These are phyloP conservation scores for Cudoniella acicularis DNA, from an alignment of 495 filamentous ascomycete species.

Conservation along the genomic window DNA sequence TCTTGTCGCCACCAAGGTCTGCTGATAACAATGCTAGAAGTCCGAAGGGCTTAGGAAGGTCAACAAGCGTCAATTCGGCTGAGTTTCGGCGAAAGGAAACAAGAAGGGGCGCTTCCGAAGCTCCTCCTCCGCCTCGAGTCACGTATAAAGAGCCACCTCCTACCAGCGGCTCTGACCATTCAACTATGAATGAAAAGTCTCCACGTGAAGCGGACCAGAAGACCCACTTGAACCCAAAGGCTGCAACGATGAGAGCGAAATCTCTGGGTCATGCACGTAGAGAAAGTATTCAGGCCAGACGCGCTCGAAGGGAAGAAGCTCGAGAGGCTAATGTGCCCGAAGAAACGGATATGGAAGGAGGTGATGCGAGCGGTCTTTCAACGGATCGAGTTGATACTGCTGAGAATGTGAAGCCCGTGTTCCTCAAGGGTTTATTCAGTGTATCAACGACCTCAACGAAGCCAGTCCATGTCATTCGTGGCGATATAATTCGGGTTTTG, in stretches of 20 bases:
- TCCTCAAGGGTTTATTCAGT: constrained; percentile 95
- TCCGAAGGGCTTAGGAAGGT: constrained; percentile 66
- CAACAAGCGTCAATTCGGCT: constrained; percentile 81
- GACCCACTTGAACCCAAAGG: constrained; percentile 39
- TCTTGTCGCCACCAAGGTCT: constrained; percentile 65
- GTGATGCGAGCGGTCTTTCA: constrained; percentile 48
- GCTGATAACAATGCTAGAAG: constrained; percentile 54
- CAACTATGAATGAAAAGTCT: constrained; percentile 44
- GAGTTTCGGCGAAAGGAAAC: constrained; percentile 67
- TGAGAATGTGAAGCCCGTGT: constrained; percentile 82
- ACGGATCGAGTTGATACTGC: constrained; percentile 50
- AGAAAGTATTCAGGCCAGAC: constrained; percentile 84
- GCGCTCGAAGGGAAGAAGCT: constrained; percentile 62
- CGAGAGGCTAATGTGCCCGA: constrained; percentile 71
- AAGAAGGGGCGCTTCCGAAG: constrained; percentile 53
- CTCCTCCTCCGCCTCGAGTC: constrained; percentile 35
- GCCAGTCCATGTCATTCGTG: constrained; percentile 75
- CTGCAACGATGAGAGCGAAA: constrained; percentile 71
- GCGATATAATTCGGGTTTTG: constrained; percentile 89
- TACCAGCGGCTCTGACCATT: constrained; percentile 78
- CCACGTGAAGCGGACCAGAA: constrained; percentile 27
- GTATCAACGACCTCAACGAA: constrained; percentile 95
- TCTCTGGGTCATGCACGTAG: constrained; percentile 85
- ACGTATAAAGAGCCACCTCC: constrained; percentile 55
- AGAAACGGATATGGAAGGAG: constrained; percentile 67